A percentile compares a stretch with the other conserved stretches of the same genome.
These are phyloP conservation scores for Boletellus sp. DNA, from an alignment of 768 basidiomycete species.

Conservation along the genomic window DNA sequence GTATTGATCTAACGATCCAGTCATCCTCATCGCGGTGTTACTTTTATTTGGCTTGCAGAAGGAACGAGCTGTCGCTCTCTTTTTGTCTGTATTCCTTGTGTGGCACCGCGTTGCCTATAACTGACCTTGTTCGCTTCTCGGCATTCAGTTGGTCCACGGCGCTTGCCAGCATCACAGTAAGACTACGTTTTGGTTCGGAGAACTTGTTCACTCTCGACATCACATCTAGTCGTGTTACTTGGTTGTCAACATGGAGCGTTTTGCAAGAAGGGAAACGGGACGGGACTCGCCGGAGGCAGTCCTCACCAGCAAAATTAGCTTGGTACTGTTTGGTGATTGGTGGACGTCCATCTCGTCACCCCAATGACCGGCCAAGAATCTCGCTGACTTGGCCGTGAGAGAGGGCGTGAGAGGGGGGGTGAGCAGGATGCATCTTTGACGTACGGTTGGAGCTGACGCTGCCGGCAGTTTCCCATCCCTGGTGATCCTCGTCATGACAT, in stretches of 20 bases:
- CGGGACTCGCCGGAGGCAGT: background rate
- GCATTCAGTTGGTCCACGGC: constrained; percentile 13
- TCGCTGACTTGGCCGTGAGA: too few species aligned
- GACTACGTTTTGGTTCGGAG: background rate
- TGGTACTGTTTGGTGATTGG: background rate
- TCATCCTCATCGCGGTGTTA: background rate
- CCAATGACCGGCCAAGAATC: too few species aligned
- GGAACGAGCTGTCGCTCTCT: background rate
- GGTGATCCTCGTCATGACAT: too few species aligned
- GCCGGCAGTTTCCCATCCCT: too few species aligned
- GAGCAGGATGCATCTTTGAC: too few species aligned
- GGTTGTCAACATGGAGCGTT: constrained; percentile 23
- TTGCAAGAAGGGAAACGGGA: constrained; percentile 5
- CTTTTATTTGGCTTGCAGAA: background rate
- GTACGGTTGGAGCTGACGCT: too few species aligned
- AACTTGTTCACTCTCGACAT: background rate
- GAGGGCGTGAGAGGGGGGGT: too few species aligned
- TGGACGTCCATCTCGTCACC: too few species aligned
- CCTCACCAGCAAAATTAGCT: constrained; percentile 12
- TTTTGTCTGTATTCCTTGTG: constrained; percentile 3
- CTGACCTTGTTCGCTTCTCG: background rate
- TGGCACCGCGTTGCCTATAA: background rate
- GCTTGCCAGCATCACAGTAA: constrained; percentile 13
- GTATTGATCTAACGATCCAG: background rate
- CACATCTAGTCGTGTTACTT: constrained; percentile 22